Evolutionary conservation across 164 flowering plant genomes (phyloP).

Genomic region (Berberis vulgaris): DNA sequence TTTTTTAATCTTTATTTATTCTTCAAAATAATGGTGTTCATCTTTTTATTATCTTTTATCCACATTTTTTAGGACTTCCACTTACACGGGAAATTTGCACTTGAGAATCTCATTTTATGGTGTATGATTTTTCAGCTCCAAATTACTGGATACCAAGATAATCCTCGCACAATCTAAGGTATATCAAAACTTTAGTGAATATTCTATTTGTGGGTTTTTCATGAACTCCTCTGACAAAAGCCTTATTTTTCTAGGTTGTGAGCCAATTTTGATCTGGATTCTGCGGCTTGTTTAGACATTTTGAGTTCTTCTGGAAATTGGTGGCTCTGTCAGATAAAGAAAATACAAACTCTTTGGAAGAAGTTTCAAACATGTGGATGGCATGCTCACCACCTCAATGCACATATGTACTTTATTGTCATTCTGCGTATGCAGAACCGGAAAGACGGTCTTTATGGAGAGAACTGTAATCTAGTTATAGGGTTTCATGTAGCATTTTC

Average conservation of each 20-base stretch:
- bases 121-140: constrained; percentile 39
- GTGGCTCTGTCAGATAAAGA: constrained; percentile 3
- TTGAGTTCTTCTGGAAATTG: constrained; percentile 7
- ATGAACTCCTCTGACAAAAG: neutral
- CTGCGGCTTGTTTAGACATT: constrained; percentile 17
- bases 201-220: neutral
- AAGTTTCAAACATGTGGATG: neutral
- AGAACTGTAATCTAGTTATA: constrained; percentile 24
- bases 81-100: neutral
- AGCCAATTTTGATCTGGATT: constrained; percentile 20
- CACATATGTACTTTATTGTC: constrained; percentile 35
- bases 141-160: constrained; percentile 69
- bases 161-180: constrained; percentile 4
- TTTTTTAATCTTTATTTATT: too few species aligned
- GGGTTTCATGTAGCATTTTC: constrained; percentile 17
- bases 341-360: neutral
- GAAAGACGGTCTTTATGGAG: constrained; percentile 13
- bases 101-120: constrained; percentile 1
- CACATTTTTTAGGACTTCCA: too few species aligned
- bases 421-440: constrained; percentile 32
- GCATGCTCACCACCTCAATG: constrained; percentile 11
- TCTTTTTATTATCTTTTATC: neutral
- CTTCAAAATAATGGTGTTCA: neutral
- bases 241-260: constrained; percentile 12
- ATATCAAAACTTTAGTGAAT: constrained; percentile 8